phyloP scores from a whole-genome alignment of 2,329 filamentous ascomycete genomes.

The Fusarium heterosporum region DNA sequence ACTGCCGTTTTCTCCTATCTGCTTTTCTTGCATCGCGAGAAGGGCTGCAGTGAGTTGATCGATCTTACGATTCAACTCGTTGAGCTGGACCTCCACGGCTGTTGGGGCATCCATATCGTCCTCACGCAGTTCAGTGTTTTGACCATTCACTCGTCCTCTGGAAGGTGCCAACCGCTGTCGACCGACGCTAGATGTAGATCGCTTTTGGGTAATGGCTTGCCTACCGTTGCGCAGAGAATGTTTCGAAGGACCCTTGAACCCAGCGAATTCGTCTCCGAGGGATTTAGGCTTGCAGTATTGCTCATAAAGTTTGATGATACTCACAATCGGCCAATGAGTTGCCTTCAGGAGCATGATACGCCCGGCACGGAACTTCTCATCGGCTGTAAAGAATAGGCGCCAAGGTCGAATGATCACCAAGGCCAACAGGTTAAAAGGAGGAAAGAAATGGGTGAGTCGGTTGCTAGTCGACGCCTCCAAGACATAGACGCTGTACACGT shows the following conservation, averaged over 20 bases:
- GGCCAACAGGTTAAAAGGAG: conserved; percentile 79
- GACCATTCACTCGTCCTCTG: conserved; percentile 31
- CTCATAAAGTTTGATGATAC: conserved; percentile 76
- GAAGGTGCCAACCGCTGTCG: conserved; percentile 36
- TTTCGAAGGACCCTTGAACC: conserved; percentile 61
- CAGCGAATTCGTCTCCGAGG: conserved; percentile 58
- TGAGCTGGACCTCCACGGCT: conserved; percentile 63
- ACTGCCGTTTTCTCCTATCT: conserved; percentile 24
- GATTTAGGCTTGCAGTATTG: conserved; percentile 56
- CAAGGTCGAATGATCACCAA: conserved; percentile 78
- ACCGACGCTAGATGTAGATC: conserved; percentile 34
- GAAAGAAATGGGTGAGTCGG: conserved; percentile 76
- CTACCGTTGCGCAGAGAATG: conserved; percentile 39
- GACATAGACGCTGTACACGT: conserved; percentile 76
- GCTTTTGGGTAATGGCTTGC: conserved; percentile 28
- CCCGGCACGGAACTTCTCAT: conserved; percentile 70
- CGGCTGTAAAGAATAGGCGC: conserved; percentile 73
- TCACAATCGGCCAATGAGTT: conserved; percentile 76
- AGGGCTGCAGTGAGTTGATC: conserved; percentile 67
- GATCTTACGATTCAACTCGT: conserved; percentile 68
- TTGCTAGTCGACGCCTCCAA: conserved; percentile 76
- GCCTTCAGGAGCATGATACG: conserved; percentile 72
- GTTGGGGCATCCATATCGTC: conserved; percentile 56
- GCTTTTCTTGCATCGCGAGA: conserved; percentile 60
- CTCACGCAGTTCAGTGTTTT: conserved; percentile 41